Base-by-base conservation (phyloP, 129 eudicot genomes). In the Flaveria ramosissima region DNA sequence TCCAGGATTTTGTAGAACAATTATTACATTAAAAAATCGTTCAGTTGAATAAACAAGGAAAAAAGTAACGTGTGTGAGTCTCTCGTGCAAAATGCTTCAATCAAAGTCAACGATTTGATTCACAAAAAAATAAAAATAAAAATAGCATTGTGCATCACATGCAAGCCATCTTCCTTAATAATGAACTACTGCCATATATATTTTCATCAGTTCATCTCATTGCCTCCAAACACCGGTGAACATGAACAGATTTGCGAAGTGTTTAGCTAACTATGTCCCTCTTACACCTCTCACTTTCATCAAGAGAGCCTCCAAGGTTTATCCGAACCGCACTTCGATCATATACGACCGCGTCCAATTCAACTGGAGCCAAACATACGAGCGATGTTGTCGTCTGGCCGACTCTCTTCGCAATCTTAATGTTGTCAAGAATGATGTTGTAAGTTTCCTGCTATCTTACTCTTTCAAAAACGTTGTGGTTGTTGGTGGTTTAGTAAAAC, bases 311-410 rank as follows among this genome's bases (percentile, higher is more conserved):
- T 47, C 90, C 46, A 68, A 1, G 75, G 80, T 77, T 74, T 89
- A 89, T 56, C 68, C 79, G 7, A 75, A 80, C 17, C 88, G 93
- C 1, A 82, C 85, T 53, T 89, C 93, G 1, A 65, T 89, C 11
- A 82, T 89, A 3, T 85, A 89, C 36, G 84, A 75, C 42, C 53
- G 73, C 5, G 86, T 78, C 9, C 80, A 76, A 2, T 89, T 89
- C 80, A 86, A 83, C 16, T 89, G 90, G 89, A 27, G 45, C 15
- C 88, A 89, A 43, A 89, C 93, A 42, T 86, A 86, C 59, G 63
- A 86, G 32, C 85, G 90, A 13, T 89, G 87, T 43, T 73, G 83
- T 66, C 90, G 87, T 61, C 84, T 89, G 17, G 89, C 93, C 21
- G 86, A 85, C 50, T 78, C 90, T 23, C 90, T 89, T 9, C 83